Conservation (phyloP, 2,329 filamentous ascomycete genomes). For the Calonectria pteridis region DNA sequence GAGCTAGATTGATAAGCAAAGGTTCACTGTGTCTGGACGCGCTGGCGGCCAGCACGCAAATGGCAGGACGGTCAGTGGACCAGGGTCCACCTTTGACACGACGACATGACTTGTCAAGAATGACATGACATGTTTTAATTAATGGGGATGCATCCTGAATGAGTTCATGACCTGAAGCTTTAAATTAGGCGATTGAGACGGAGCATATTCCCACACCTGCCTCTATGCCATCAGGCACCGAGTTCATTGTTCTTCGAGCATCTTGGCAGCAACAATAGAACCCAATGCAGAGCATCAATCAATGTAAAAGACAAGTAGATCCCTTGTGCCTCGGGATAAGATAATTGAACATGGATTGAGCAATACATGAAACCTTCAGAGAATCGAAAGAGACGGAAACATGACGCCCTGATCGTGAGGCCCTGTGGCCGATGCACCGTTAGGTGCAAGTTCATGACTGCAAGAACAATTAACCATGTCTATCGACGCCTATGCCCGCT, state of each 20-base stretch:
- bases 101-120: no score
- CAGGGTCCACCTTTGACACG: no score
- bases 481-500: no score
- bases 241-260: neutral
- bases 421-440: neutral
- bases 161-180: neutral
- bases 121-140: neutral
- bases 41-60: neutral
- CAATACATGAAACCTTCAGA: neutral
- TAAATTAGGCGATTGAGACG: neutral
- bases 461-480: no score
- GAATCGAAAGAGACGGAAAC: neutral
- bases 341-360: neutral
- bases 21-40: no score
- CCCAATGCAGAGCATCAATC: neutral
- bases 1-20: neutral
- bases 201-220: neutral
- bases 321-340: no score
- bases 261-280: neutral
- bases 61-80: neutral
- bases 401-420: neutral
- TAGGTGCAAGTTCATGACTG: neutral
- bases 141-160: neutral
- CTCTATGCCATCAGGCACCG: neutral
- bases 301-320: no score